Evolutionary conservation across 306 rosid genomes (phyloP).

Genomic region (Vicia faba): DNA sequence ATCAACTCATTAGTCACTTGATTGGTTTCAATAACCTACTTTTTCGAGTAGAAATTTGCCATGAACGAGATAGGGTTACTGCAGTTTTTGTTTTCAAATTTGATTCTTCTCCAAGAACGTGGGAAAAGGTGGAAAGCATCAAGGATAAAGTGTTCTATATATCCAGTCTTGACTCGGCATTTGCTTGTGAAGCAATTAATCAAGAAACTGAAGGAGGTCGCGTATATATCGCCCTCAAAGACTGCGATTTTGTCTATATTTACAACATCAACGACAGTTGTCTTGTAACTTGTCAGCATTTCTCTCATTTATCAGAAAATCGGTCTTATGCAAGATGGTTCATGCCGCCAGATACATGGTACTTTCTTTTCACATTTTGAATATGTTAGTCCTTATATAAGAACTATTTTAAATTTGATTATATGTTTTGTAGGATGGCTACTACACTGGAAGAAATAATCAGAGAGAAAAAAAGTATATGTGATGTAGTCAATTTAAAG

Average conservation of each 20-base stretch:
- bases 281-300: background rate
- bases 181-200: background rate
- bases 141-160: conserved; percentile 9
- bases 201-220: conserved; percentile 5
- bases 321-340: background rate
- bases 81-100: background rate
- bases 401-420: too few species aligned
- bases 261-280: background rate
- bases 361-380: background rate
- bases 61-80: background rate
- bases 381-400: background rate
- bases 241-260: background rate
- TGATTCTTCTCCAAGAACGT: background rate
- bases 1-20: background rate
- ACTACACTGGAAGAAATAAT: background rate
- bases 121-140: conserved; percentile 18
- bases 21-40: background rate
- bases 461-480: background rate
- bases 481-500: background rate
- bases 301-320: background rate
- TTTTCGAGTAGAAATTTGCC: background rate
- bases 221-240: background rate
- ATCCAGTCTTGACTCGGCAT: background rate
- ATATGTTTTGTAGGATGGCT: background rate
- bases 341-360: background rate